These are phyloP conservation scores for Vitis hybrid DNA, from an alignment of 177 flowering plant genomes.

Conservation along the genomic window DNA sequence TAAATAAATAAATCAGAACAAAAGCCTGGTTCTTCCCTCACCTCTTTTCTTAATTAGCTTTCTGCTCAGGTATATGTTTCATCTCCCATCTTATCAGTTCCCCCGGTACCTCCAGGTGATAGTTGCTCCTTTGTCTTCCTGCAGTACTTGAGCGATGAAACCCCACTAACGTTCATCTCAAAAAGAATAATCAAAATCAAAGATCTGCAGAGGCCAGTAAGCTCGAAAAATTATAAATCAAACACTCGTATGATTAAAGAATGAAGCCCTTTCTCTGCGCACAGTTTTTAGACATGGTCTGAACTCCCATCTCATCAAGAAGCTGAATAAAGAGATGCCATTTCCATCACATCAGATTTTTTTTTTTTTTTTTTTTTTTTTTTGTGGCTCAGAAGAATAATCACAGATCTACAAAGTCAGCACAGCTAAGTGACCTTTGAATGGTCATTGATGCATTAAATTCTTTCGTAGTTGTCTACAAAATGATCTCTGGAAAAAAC, in stretches of 20 bases:
- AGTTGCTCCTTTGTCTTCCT: too few relatives aligned
- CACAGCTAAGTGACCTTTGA: neutral
- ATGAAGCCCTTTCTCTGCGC: too few relatives aligned
- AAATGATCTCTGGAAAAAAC: too few relatives aligned
- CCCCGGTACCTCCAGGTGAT: too few relatives aligned
- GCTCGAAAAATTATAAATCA: neutral
- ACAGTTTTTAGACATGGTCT: too few relatives aligned
- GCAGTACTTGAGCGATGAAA: neutral
- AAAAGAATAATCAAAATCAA: neutral
- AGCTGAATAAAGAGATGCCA: constrained; percentile 3
- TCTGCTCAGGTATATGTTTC: neutral
- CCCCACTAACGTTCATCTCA: neutral
- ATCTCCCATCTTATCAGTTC: too few relatives aligned
- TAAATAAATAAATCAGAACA: neutral
- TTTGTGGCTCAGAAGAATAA: constrained; percentile 8
- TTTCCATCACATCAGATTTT: constrained; percentile 1
- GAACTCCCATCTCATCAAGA: too few relatives aligned
- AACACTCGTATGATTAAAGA: too few relatives aligned
- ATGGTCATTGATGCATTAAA: too few relatives aligned
- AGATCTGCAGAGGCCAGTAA: neutral
- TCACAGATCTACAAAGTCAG: constrained; percentile 18
- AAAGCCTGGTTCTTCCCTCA: too few relatives aligned
- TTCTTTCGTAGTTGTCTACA: too few relatives aligned
- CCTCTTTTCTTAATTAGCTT: too few relatives aligned
- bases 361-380: neutral